Percentiles rank a stretch among this genome's conserved stretches.
These are phyloP conservation scores for Kurtzmaniella quercitrusa DNA, from an alignment of 1,139 yeast genomes.

Conservation along the genomic window DNA sequence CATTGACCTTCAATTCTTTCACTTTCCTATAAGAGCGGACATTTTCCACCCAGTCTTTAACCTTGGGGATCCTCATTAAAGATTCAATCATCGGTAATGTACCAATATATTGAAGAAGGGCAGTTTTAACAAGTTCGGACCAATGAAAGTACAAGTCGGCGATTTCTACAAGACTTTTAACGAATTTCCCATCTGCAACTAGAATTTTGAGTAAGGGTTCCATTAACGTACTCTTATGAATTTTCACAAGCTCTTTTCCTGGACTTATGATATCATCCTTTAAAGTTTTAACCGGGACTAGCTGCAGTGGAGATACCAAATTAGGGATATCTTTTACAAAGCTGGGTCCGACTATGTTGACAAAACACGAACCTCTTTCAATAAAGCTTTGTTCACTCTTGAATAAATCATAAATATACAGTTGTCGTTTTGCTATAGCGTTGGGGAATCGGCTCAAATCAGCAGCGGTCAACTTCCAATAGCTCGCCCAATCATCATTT, in stretches of 20 bases:
- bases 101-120: constrained; percentile 59
- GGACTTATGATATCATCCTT: constrained; percentile 58
- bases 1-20: constrained; percentile 45
- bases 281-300: constrained; percentile 41
- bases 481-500: constrained; percentile 68
- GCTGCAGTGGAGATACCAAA: constrained; percentile 30
- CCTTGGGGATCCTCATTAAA: constrained; percentile 36
- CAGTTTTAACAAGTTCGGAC: constrained; percentile 54
- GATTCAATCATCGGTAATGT: constrained; percentile 32
- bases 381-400: constrained; percentile 73
- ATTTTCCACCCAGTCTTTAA: constrained; percentile 52
- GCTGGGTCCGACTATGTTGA: constrained; percentile 45
- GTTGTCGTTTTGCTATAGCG: constrained; percentile 60
- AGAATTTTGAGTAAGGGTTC: constrained; percentile 45
- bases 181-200: constrained; percentile 59
- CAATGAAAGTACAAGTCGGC: constrained; percentile 65
- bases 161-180: constrained; percentile 46
- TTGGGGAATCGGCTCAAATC: constrained; percentile 54
- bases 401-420: constrained; percentile 72
- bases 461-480: constrained; percentile 63
- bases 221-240: constrained; percentile 54
- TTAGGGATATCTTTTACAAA: constrained; percentile 46
- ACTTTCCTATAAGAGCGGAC: constrained; percentile 35
- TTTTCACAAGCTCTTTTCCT: constrained; percentile 55
- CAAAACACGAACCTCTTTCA: constrained; percentile 62